A percentile compares a stretch with the other conserved stretches of the same genome.
phyloP scores from a whole-genome alignment of 2,329 filamentous ascomycete species.

The Fusarium proliferatum region DNA sequence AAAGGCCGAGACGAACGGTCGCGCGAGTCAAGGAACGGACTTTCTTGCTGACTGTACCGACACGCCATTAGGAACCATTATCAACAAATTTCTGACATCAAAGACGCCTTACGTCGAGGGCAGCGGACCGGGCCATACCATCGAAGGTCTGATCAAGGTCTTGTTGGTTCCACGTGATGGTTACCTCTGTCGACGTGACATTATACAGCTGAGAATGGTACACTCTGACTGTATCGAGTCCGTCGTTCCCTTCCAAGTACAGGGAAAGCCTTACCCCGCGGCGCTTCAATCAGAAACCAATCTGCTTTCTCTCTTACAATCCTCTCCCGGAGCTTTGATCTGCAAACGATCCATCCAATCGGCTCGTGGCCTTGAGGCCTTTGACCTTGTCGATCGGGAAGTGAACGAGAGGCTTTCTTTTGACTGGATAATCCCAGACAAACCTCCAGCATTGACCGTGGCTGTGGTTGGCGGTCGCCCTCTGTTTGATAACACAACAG shows the following conservation, averaged over 20 bases:
- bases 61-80: background rate
- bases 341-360: background rate
- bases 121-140: too few relatives aligned
- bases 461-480: background rate
- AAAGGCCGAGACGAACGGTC: background rate
- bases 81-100: background rate
- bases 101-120: rapidly evolving
- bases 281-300: rapidly evolving
- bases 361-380: background rate
- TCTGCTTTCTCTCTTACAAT: background rate
- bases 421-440: background rate
- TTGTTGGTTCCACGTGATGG: background rate
- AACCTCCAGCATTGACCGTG: background rate
- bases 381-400: background rate
- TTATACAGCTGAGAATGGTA: background rate
- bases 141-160: background rate
- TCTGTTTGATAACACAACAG: background rate
- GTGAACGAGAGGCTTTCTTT: background rate
- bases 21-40: rapidly evolving
- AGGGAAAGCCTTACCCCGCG: background rate
- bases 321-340: background rate
- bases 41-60: background rate
- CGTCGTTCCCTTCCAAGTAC: background rate
- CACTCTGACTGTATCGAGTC: background rate
- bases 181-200: background rate